Percentiles rank a stretch among this genome's conserved stretches.
Evolutionary conservation across 2,329 filamentous ascomycete species (phyloP).

Genomic region (Pseudogymnoascus sp.): DNA sequence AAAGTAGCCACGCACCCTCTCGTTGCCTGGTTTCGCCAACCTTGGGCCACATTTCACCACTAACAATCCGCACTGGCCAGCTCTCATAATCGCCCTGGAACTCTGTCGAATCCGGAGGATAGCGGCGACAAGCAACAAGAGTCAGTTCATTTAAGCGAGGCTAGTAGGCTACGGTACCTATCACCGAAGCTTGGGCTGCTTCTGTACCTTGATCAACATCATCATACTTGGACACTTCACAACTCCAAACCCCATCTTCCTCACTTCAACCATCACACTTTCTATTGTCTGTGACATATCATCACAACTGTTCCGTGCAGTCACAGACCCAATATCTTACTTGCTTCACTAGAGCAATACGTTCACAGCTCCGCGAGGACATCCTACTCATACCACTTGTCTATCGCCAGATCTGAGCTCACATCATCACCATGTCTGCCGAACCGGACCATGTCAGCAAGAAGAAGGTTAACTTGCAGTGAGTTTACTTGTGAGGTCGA

Average conservation of each 20-base stretch:
- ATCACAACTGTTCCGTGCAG: constrained; percentile 10
- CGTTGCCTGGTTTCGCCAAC: not conserved
- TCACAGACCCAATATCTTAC: not conserved
- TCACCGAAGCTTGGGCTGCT: constrained; percentile 9
- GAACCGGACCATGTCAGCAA: constrained; percentile 60
- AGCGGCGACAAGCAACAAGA: constrained; percentile 4
- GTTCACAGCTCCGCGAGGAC: not conserved
- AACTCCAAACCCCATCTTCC: constrained; percentile 3
- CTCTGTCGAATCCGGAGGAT: constrained; percentile 12
- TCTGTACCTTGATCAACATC: constrained; percentile 13
- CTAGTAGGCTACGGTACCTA: constrained; percentile 4
- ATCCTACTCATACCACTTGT: constrained; percentile 14
- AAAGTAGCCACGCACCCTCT: constrained; percentile 8
- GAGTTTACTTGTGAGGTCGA: constrained; percentile 35
- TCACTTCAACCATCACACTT: constrained; percentile 6
- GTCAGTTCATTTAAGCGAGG: constrained; percentile 12
- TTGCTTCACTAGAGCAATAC: not conserved
- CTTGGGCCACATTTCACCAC: not conserved
- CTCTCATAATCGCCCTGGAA: constrained; percentile 17
- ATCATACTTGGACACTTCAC: constrained; percentile 10
- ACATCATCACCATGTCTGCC: constrained; percentile 58
- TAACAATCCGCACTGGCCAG: constrained; percentile 3
- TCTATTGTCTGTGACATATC: constrained; percentile 2
- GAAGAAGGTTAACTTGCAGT: constrained; percentile 81
- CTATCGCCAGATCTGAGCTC: constrained; percentile 13